phyloP scores from a whole-genome alignment of 768 basidiomycete species.

The Hericium coralloides region DNA sequence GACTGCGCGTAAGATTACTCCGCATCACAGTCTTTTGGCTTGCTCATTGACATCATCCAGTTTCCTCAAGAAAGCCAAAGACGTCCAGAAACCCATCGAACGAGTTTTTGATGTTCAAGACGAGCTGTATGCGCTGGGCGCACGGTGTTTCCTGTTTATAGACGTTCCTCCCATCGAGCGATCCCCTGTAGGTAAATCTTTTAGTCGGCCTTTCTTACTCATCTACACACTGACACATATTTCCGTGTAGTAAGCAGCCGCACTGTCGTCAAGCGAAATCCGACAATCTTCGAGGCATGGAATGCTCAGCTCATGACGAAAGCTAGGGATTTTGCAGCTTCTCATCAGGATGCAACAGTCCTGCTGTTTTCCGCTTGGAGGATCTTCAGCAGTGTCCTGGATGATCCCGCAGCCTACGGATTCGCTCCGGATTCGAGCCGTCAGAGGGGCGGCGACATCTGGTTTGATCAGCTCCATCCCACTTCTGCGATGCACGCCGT shows the following conservation, averaged over 20 bases:
- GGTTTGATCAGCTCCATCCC: constrained; percentile 49
- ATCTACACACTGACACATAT: no score
- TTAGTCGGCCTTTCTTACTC: no score
- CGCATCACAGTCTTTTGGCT: not conserved
- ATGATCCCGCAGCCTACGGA: constrained; percentile 33
- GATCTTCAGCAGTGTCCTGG: constrained; percentile 38
- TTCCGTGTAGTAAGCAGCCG: no score
- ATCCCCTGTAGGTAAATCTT: constrained; percentile 29
- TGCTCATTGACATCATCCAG: not conserved
- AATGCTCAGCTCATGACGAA: not conserved
- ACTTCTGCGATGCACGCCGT: constrained; percentile 41
- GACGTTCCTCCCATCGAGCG: constrained; percentile 48
- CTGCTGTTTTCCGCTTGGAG: constrained; percentile 41
- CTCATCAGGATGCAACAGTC: constrained; percentile 36
- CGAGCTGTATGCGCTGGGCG: constrained; percentile 35
- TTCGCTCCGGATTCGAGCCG: constrained; percentile 26
- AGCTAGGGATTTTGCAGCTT: constrained; percentile 26
- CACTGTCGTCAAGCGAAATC: no score
- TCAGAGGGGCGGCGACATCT: constrained; percentile 31
- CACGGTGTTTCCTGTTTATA: constrained; percentile 47
- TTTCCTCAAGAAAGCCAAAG: constrained; percentile 14
- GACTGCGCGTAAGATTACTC: constrained; percentile 41
- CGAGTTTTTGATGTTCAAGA: constrained; percentile 38
- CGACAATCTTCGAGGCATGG: no score
- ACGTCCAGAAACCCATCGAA: constrained; percentile 19